phyloP scores from a whole-genome alignment of 148 eudicot genomes.

The Rhododendron mucronatum region DNA sequence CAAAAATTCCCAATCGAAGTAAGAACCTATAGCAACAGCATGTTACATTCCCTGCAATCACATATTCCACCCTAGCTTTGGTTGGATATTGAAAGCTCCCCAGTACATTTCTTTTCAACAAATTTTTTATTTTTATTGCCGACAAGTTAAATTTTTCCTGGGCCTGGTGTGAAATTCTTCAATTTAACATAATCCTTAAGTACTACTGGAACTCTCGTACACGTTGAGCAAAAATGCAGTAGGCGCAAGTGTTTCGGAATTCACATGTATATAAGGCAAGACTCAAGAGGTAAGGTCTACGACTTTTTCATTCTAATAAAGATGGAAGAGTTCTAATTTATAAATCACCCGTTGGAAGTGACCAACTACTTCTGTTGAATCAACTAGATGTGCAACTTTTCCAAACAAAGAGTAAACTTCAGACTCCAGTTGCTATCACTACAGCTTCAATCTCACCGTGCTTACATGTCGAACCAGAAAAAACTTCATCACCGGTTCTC shows the following conservation, averaged over 20 bases:
- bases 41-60: too few species aligned
- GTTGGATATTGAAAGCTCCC: too few species aligned
- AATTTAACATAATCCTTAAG: too few species aligned
- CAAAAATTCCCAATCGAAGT: conserved; percentile 41
- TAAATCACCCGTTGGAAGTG: conserved; percentile 61
- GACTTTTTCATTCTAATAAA: neutral
- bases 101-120: too few species aligned
- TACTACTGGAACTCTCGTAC: too few species aligned
- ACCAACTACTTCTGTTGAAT: conserved; percentile 57
- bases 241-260: too few species aligned
- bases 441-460: conserved; percentile 73
- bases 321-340: neutral
- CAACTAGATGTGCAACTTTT: conserved; percentile 66
- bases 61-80: too few species aligned
- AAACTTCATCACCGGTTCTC: conserved; percentile 60
- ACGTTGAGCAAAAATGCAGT: too few species aligned
- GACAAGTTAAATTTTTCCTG: too few species aligned
- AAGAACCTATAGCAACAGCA: too few species aligned
- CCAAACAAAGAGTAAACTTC: conserved; percentile 72
- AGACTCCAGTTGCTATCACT: conserved; percentile 71
- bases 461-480: conserved; percentile 69
- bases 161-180: too few species aligned
- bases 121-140: too few species aligned
- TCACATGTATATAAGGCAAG: neutral
- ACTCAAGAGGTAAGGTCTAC: neutral